These are phyloP conservation scores for Trichophaea hybrida DNA, from an alignment of 2,329 filamentous ascomycete genomes.

Conservation along the genomic window DNA sequence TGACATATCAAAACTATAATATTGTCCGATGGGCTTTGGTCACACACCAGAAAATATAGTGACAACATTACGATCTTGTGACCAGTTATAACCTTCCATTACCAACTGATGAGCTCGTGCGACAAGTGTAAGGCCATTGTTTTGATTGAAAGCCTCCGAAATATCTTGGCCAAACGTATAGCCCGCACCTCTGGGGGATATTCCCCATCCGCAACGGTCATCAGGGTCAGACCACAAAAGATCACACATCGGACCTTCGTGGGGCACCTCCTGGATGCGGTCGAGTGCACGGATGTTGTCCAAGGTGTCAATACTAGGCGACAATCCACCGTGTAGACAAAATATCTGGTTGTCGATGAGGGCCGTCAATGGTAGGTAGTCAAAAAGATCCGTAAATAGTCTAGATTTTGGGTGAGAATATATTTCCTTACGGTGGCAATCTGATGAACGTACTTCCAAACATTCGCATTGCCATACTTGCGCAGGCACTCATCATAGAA, in stretches of 20 bases:
- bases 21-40: neutral
- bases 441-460: constrained; percentile 67
- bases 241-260: constrained; percentile 97
- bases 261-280: constrained; percentile 94
- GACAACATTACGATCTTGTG: constrained; percentile 92
- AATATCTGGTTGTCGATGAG: constrained; percentile 99
- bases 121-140: constrained; percentile 91
- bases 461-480: constrained; percentile 97
- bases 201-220: constrained; percentile 90
- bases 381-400: constrained; percentile 85
- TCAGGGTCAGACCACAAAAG: constrained; percentile 96
- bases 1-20: constrained; percentile 12
- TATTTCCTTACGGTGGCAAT: neutral
- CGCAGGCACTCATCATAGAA: constrained; percentile 98
- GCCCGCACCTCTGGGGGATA: constrained; percentile 83
- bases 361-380: constrained; percentile 91
- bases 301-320: constrained; percentile 87
- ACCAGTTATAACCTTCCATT: constrained; percentile 99
- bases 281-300: constrained; percentile 93
- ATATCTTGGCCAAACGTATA: constrained; percentile 97
- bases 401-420: constrained; percentile 13
- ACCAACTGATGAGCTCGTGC: constrained; percentile 94
- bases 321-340: constrained; percentile 91
- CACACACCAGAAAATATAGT: constrained; percentile 86
- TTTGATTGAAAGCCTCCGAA: constrained; percentile 97